Evolutionary conservation across 768 basidiomycete species (phyloP).

Genomic region (Russula earlei): DNA sequence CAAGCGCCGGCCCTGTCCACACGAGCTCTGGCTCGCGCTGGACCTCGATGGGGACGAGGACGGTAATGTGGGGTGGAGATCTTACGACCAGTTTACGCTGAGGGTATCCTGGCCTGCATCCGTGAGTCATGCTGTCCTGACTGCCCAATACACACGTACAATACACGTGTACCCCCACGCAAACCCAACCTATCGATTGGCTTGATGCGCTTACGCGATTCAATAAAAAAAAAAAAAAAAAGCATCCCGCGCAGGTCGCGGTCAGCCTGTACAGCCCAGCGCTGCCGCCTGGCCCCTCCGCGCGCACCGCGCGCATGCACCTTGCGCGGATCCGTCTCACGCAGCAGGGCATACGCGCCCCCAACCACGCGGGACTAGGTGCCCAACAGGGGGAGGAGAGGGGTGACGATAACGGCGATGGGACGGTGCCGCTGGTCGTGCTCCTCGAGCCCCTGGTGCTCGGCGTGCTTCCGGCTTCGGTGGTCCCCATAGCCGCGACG

Average conservation of each 20-base stretch:
- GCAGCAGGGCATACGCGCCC: constrained; percentile 43
- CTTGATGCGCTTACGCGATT: no score
- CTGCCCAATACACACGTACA: background rate
- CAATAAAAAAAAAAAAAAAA: background rate
- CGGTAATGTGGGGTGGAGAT: constrained; percentile 18
- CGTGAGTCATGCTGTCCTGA: constrained; percentile 18
- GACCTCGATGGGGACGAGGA: constrained; percentile 21
- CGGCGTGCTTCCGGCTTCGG: constrained; percentile 48
- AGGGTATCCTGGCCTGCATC: constrained; percentile 31
- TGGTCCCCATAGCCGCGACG: constrained; percentile 29
- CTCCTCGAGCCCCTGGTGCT: constrained; percentile 50
- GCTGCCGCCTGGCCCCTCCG: background rate
- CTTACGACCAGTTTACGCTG: constrained; percentile 26
- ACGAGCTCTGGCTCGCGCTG: constrained; percentile 27
- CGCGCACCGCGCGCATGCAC: constrained; percentile 30
- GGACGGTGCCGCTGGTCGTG: constrained; percentile 40
- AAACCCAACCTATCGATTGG: no score
- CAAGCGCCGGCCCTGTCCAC: background rate
- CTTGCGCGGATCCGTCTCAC: constrained; percentile 52
- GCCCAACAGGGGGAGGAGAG: background rate
- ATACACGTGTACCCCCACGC: background rate
- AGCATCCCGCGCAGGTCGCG: background rate
- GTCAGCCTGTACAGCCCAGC: background rate
- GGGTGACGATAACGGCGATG: background rate
- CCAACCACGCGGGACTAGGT: constrained; percentile 13